Base-by-base conservation (phyloP, 2,329 filamentous ascomycete genomes). In the Bisporella sp. region DNA sequence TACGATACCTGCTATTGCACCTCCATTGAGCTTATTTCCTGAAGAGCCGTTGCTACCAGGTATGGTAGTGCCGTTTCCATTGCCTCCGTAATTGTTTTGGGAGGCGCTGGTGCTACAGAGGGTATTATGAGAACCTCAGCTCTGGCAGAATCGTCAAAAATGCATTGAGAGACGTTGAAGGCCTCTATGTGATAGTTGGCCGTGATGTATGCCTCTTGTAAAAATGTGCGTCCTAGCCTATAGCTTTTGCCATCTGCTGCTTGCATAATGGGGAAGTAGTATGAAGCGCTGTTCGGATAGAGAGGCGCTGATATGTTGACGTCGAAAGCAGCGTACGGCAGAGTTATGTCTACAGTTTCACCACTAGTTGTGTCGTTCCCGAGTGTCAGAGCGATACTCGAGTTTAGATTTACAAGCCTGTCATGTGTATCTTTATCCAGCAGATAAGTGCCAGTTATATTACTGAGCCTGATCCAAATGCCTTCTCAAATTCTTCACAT, bases 131-230 rank as follows among this genome's bases (percentile, higher is more conserved):
- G 31, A 31, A 61, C 46, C 3, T 49, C 11, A 30, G 50, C 32
- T 3, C 40, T 32, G 2, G 45, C 42, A 3, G 49, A 37, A 5
- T 56, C 54, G n/a, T 54, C 49, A 41, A 61, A 63, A 28, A 57
- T 31, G 33, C 47, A 49, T 51, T 62, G 61, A 1, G 56, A 57
- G 46, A 65, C 57, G 31, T 57, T 61, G 51, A 65, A 64, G 6
- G 59, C 62, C 2, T 54, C 35, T 13, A 51, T 54, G n/a, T 65
- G 53, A 32, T 64, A 65, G 46, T 64, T 52, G 8, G 58, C 52
- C 9, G 55, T 60, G 11, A 66, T 49, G 47, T 62, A 62, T 13
- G 59, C 56, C 54, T 64, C 62, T 51, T 65, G 63, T 1, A 65
- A 48, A 40, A 65, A 64, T 4, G 56, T 59, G 4, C 63, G 52